A percentile compares a stretch with the other conserved stretches of the same genome.
Evolutionary conservation across 768 basidiomycete species (phyloP).

Genomic region (Suillus plorans): DNA sequence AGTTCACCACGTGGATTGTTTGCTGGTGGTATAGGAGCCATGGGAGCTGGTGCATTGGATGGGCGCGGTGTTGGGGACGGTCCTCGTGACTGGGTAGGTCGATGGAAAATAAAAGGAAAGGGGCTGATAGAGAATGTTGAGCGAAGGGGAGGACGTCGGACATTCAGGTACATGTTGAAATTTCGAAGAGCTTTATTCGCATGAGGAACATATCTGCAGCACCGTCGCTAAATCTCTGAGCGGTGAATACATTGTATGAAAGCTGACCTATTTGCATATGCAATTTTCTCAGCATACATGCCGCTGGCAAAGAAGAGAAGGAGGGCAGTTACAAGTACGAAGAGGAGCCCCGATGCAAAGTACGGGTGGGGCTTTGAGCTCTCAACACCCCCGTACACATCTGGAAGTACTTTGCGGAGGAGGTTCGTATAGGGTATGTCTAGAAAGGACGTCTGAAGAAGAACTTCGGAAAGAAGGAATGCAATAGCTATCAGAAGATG

Average conservation of each 20-base stretch:
- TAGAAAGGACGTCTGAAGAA: slow-evolving; percentile 67
- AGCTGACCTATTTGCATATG: slow-evolving; percentile 86
- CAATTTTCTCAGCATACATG: slow-evolving; percentile 95
- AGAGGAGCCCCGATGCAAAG: slow-evolving; percentile 73
- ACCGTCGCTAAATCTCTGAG: slow-evolving; percentile 15
- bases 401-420: slow-evolving; percentile 53
- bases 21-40: slow-evolving; percentile 79
- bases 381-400: slow-evolving; percentile 39
- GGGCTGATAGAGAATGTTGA: slow-evolving; percentile 50
- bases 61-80: slow-evolving; percentile 35
- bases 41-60: slow-evolving; percentile 43
- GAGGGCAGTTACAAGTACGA: slow-evolving; percentile 88
- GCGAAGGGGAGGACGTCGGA: slow-evolving; percentile 73
- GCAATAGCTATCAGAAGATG: slow-evolving; percentile 67
- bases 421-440: slow-evolving; percentile 56
- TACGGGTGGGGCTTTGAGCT: slow-evolving; percentile 65
- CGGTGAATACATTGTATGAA: slow-evolving; percentile 11
- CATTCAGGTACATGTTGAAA: slow-evolving; percentile 97
- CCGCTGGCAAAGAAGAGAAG: slow-evolving; percentile 95
- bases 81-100: slow-evolving; percentile 23
- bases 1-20: slow-evolving; percentile 93
- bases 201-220: slow-evolving; percentile 87
- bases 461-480: slow-evolving; percentile 73
- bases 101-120: slow-evolving; percentile 38
- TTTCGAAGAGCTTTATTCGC: slow-evolving; percentile 89